phyloP scores from a whole-genome alignment of 108 stramenopile species.

The Epipyxis sp. region DNA sequence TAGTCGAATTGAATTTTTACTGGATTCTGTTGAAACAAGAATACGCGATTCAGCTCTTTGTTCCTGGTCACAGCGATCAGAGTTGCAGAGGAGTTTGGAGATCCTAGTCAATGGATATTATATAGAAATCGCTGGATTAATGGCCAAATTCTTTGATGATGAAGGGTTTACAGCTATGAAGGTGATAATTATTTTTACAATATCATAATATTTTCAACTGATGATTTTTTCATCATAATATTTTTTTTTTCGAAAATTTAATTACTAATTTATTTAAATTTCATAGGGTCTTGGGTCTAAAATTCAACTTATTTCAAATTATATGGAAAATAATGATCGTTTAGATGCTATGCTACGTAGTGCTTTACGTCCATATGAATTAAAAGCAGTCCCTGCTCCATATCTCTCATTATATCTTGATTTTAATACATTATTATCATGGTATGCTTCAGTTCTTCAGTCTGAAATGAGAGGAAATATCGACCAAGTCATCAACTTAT shows the following conservation, averaged over 20 bases:
- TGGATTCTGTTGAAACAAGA: constrained; percentile 10
- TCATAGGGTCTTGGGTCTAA: background rate
- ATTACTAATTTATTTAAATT: background rate
- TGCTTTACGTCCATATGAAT: background rate
- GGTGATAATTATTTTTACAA: background rate
- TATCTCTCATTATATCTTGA: constrained; percentile 12
- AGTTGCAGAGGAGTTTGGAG: background rate
- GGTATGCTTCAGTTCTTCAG: constrained; percentile 1
- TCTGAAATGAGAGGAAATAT: background rate
- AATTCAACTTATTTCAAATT: constrained; percentile 16
- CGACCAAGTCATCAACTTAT: background rate
- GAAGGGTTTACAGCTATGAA: background rate
- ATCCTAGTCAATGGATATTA: constrained; percentile 5
- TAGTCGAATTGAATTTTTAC: background rate
- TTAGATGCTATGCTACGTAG: background rate
- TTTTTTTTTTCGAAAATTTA: background rate
- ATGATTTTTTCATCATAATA: background rate
- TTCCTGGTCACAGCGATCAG: background rate
- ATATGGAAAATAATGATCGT: constrained; percentile 3
- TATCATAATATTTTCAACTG: too few relatives aligned
- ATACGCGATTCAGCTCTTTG: constrained; percentile 23
- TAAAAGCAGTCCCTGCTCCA: background rate
- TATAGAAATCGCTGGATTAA: background rate
- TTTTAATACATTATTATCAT: background rate
- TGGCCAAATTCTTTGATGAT: constrained; percentile 23